Base-by-base conservation (phyloP, 805 yeast genomes). In the Saccharomycodes ludwigii region DNA sequence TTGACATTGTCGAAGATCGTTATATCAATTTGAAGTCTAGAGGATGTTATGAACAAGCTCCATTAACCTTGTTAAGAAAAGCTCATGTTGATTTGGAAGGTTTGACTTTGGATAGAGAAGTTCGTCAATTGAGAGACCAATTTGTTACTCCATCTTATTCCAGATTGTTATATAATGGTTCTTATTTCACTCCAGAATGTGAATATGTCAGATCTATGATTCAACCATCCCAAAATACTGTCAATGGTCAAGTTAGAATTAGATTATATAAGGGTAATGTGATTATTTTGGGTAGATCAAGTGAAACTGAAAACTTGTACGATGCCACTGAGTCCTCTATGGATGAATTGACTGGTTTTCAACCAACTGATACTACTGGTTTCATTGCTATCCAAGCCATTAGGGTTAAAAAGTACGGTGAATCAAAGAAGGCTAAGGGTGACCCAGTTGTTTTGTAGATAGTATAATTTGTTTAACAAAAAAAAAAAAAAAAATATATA, bases 41-140 rank as follows among this genome's bases (percentile, higher is more conserved):
- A 71, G 98, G 98, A 38, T 91, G 98, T 70, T 91, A 91, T 68
- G 98, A 91, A 66, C 94, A 97, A 42, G 98, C 98, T 46, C 98
- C 97, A 60, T 74, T 91, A 51, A 88, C 98, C 40, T 58, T 91
- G 40, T 76, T 91, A 63, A 84, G 98, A 73, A 61, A 73, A 35
- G 82, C 97, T 29, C 98, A 91, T 62, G 74, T 91, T 57, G 98
- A 91, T 59, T 67, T 91, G 49, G 98, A 91, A 68, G 98, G 98
- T 50, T 76, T 91, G 50, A 88, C 94, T 25, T 66, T 91, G 51
- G 98, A 91, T 65, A 80, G 96, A 63, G 98, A 91, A 65, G 97
- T 91, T 42, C 79, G 98, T 61, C 85, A 91, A 39, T 68, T 91
- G 58, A 84, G 98, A 71, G 98, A 91, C 63, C 77, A 75, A 47